Conservation (phyloP, 2,329 filamentous ascomycete genomes). For the Ceratocystis alfenasii region DNA sequence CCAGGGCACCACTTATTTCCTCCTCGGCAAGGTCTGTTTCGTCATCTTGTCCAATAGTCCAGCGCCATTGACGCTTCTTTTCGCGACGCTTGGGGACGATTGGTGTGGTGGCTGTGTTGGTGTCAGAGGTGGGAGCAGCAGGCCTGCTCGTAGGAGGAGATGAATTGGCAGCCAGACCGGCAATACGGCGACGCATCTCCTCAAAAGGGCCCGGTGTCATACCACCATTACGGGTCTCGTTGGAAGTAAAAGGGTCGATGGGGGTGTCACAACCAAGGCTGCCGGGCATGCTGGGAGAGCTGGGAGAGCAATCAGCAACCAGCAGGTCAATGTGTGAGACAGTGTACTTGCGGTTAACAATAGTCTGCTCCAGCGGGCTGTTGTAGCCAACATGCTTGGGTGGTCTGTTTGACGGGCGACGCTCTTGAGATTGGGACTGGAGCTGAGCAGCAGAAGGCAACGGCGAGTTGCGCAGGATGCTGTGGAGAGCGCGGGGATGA, state of each 20-base stretch:
- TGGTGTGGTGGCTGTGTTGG: conserved; percentile 10
- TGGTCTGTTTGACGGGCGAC: conserved; percentile 43
- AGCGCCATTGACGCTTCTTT: conserved; percentile 53
- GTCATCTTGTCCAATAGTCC: conserved; percentile 49
- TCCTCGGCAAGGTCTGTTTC: conserved; percentile 27
- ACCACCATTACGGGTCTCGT: conserved; percentile 48
- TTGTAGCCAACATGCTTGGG: conserved; percentile 47
- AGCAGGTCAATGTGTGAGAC: conserved; percentile 53
- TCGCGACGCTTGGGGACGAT: conserved; percentile 36
- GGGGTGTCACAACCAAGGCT: conserved; percentile 28
- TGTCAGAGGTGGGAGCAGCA: not conserved
- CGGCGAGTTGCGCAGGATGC: conserved; percentile 55
- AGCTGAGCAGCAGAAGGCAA: conserved; percentile 41
- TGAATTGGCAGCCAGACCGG: conserved; percentile 34
- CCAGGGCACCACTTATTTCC: conserved; percentile 34
- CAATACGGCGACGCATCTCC: conserved; percentile 49
- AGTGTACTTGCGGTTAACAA: conserved; percentile 49
- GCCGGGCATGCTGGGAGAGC: conserved; percentile 25
- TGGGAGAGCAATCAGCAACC: conserved; percentile 37
- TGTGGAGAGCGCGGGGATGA: conserved; percentile 47
- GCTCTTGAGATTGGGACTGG: conserved; percentile 42
- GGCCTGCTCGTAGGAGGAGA: conserved; percentile 39
- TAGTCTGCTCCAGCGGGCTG: conserved; percentile 51
- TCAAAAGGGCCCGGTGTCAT: conserved; percentile 52
- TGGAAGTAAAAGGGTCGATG: conserved; percentile 41